Evolutionary conservation across 2,329 filamentous ascomycete genomes (phyloP), one percentile per base, ranked within the genome.

Genomic region (Tricladium varicosporioides): DNA sequence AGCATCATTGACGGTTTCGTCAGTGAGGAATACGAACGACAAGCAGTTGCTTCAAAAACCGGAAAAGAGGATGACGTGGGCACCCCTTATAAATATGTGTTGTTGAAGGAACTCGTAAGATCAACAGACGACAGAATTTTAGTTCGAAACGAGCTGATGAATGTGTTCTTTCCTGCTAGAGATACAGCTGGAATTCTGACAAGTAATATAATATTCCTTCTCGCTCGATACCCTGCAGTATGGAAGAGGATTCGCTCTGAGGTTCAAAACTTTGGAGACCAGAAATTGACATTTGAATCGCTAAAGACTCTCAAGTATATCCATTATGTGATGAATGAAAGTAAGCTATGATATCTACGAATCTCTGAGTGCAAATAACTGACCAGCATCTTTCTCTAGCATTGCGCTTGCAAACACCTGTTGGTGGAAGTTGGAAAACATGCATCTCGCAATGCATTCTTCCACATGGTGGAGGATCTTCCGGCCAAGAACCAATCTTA

Each of bases 251-350:
- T 80, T 1, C 73, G 73, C 1, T 69, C 73, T 5, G 79, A 81
- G 61, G 54, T 81, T 48, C 14, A 62, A 5, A 73, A 59, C 0
- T 53, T 72, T 2, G 69, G 72, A 1, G 65, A 68, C 2, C 60
- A 63, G 2, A 64, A 70, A 16, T 76, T 80, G 1, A 77, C 74
- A 0, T 78, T 78, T 50, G 74, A 75, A 36, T 72, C 80, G 60
- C 59, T 84, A 54, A 78, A 75, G 61, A 73, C 75, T 16, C 73
- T 83, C 65, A 76, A 75, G 55, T 84, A 83, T 54, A 68, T 85
- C 52, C 77, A 76, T 61, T 81, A 74, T 71, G 81, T 80, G 18
- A 64, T 84, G 53, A 80, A 83, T 57, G 82, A 84, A 69, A 79
- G 80, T 82, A 72, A 71, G 73, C 66, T 9, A 53, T 27, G 22